Conservation (phyloP, 371 early-diverging fungal genomes). For the Rhizopus stolonifer region DNA sequence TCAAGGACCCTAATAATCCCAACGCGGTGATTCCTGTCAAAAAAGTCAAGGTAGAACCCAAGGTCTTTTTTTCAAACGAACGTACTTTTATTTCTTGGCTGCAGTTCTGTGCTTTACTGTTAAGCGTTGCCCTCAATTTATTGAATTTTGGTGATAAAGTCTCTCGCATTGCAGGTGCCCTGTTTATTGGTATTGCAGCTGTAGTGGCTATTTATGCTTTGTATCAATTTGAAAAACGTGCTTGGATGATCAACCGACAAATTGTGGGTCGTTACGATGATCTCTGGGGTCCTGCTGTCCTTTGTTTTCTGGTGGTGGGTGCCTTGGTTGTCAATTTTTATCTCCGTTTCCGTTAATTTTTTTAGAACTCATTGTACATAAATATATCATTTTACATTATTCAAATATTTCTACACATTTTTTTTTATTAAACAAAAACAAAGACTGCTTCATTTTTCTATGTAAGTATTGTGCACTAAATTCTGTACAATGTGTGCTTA, state of each 20-base stretch:
- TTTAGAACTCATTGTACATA: not conserved
- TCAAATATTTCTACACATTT: not conserved
- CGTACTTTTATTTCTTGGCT: constrained; percentile 96
- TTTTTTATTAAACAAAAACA: not conserved
- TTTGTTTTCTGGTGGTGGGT: constrained; percentile 82
- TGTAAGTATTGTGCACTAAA: constrained; percentile 1
- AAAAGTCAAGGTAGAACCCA: constrained; percentile 96
- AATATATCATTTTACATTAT: not conserved
- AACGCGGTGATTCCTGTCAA: constrained; percentile 45
- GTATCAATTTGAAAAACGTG: constrained; percentile 89
- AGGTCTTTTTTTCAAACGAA: constrained; percentile 99
- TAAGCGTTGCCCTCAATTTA: constrained; percentile 78
- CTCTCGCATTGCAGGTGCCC: constrained; percentile 70
- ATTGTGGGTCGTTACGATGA: constrained; percentile 67
- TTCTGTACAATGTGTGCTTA: constrained; percentile 50
- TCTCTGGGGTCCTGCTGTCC: constrained; percentile 78
- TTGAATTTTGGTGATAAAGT: constrained; percentile 84
- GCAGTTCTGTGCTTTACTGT: constrained; percentile 74
- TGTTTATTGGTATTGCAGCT: constrained; percentile 64
- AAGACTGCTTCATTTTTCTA: not conserved
- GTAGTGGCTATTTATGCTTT: constrained; percentile 57
- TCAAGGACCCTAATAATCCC: constrained; percentile 23
- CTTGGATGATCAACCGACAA: constrained; percentile 70
- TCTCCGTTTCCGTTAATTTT: constrained; percentile 47
- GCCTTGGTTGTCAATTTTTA: constrained; percentile 46